A percentile compares a stretch with the other conserved stretches of the same genome.
These are phyloP conservation scores for Drechslerella dactyloides DNA, from an alignment of 2,329 filamentous ascomycete genomes.

Conservation along the genomic window DNA sequence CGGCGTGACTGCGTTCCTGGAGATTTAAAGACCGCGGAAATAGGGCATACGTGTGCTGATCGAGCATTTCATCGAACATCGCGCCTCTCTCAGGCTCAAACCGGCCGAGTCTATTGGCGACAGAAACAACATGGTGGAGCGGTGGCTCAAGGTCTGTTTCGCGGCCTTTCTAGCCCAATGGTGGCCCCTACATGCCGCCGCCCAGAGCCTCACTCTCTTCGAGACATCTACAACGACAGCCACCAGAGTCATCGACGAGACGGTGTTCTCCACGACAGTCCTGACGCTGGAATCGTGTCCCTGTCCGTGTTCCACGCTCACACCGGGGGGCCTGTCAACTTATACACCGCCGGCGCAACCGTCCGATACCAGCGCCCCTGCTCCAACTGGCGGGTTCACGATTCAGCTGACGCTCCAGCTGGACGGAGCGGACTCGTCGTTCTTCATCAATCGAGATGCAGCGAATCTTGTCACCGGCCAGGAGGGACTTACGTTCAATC, in stretches of 20 bases:
- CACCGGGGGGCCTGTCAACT: neutral
- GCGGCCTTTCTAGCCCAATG: neutral
- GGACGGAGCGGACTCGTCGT: neutral
- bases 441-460: neutral
- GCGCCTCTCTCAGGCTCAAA: too few relatives aligned
- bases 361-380: neutral
- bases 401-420: neutral
- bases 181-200: neutral
- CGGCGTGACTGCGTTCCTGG: too few relatives aligned
- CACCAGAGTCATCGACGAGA: slow-evolving; percentile 4
- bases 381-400: neutral
- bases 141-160: neutral
- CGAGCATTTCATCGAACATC: too few relatives aligned
- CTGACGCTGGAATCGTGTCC: slow-evolving; percentile 2
- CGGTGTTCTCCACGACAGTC: slow-evolving; percentile 1
- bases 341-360: slow-evolving; percentile 1
- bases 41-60: too few relatives aligned
- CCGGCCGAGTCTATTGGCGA: too few relatives aligned
- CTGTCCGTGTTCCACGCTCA: neutral
- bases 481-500: neutral
- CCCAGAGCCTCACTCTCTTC: neutral
- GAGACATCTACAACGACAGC: neutral
- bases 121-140: too few relatives aligned
- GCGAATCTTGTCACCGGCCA: neutral
- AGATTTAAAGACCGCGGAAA: too few relatives aligned